These are phyloP conservation scores for Nannizzia gypsea DNA, from an alignment of 2,329 filamentous ascomycete genomes.

Conservation along the genomic window DNA sequence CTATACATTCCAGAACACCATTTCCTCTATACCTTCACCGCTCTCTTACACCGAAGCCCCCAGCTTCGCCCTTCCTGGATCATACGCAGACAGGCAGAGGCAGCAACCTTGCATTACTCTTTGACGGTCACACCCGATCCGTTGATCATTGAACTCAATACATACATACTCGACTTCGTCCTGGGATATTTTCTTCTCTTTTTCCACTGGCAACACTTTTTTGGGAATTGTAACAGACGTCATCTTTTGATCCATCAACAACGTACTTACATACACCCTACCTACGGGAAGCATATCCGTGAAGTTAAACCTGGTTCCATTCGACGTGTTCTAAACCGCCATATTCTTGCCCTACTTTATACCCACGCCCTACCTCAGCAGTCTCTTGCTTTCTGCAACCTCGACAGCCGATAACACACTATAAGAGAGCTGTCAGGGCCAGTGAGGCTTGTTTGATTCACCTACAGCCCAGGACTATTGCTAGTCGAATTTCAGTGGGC, in stretches of 20 bases:
- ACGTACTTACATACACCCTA: slow-evolving; percentile 4
- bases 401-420: not conserved
- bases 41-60: not conserved
- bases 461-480: not conserved
- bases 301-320: slow-evolving; percentile 3
- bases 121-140: slow-evolving; percentile 6
- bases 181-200: slow-evolving; percentile 2
- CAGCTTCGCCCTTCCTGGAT: not conserved
- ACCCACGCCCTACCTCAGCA: not conserved
- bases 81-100: not conserved
- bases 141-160: slow-evolving; percentile 7
- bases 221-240: not conserved
- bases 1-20: not conserved
- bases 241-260: slow-evolving; percentile 6
- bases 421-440: not conserved
- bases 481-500: not conserved
- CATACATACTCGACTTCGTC: not conserved
- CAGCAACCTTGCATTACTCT: not conserved
- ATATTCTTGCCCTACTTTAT: slow-evolving; percentile 2
- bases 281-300: slow-evolving; percentile 2
- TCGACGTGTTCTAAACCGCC: slow-evolving; percentile 5
- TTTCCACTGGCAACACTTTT: slow-evolving; percentile 2
- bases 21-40: not conserved
- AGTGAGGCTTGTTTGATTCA: not conserved
- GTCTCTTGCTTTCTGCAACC: not conserved